Conservation (phyloP, 176 grass and related monocot species). For the Canna indica region DNA sequence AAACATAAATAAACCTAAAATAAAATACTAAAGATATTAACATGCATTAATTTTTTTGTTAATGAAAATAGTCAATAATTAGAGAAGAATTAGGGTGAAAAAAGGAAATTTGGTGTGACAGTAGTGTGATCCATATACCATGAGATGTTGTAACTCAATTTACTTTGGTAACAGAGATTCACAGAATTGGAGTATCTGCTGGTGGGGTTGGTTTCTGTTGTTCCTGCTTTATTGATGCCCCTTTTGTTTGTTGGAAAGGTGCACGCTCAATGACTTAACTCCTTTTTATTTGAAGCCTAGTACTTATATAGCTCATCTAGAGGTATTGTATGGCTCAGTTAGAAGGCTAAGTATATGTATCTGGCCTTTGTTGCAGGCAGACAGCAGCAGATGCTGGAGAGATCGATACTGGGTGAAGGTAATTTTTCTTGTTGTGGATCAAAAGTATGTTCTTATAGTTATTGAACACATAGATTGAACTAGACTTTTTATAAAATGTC, state of each 20-base stretch:
- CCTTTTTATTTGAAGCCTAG: too few relatives aligned
- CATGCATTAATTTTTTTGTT: too few relatives aligned
- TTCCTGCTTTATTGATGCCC: conserved; percentile 66
- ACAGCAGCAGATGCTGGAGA: conserved; percentile 47
- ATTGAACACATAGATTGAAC: not conserved
- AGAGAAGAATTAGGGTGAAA: too few relatives aligned
- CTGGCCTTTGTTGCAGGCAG: conserved; percentile 44
- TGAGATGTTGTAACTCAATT: not conserved
- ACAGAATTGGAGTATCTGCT: conserved; percentile 85
- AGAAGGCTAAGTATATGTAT: not conserved
- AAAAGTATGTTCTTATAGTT: not conserved
- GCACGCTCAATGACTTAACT: not conserved
- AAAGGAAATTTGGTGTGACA: too few relatives aligned
- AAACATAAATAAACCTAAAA: too few relatives aligned
- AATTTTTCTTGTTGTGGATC: conserved; percentile 12
- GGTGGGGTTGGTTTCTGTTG: conserved; percentile 63
- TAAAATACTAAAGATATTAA: too few relatives aligned
- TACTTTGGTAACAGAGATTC: conserved; percentile 44
- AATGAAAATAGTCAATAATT: too few relatives aligned
- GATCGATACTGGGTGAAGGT: conserved; percentile 95
- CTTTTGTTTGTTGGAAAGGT: conserved; percentile 80
- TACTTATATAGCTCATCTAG: too few relatives aligned
- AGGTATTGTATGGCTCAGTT: not conserved
- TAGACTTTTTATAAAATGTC: too few relatives aligned
- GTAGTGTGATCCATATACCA: too few relatives aligned